Evolutionary conservation across 1,139 yeast genomes (phyloP), one percentile per base, ranked within the genome.

Genomic region (Magnusiomyces suaveolens): DNA sequence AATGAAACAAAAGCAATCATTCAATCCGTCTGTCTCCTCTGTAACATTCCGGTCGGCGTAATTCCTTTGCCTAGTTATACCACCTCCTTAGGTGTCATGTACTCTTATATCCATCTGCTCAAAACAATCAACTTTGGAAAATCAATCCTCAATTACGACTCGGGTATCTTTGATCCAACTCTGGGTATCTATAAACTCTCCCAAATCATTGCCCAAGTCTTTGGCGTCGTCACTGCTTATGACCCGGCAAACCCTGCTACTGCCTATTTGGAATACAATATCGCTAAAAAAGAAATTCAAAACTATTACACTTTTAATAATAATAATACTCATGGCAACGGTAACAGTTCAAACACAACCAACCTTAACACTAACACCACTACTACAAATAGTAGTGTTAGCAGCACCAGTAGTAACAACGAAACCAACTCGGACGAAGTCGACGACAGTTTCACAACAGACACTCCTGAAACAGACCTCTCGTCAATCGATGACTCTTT

Each of bases 71-170:
- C 44, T 3, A 41, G 44, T 16, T 41, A 41, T 16, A 41, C 18
- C 44, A 41, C 44, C 25, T 41, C 44, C 14, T 41, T 41, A 25
- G 44, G 44, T 21, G 16, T 41, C 44, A 41, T 41, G 44, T 41
- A 41, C 25, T 20, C 44, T 8, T 41, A 41, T 20, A n/a, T 41
- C 6, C 20, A 41, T 16, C 4, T 41, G 18, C 44, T 41, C 25
- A 41, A 41, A 21, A 20, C 44, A 4, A 8, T 21, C 25, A 41
- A 41, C 25, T 41, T 20, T 20, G 44, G 44, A 4, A 41, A 21
- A 41, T 10, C 8, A 2, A 18, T 41, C 6, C 25, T 41, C 4
- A 41, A 41, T 25, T 20, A 20, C 14, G 44, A 41, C 8, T 6
- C 23, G 18, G 44, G 44, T 4, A 41, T 3, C 4, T 41, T 41